Evolutionary conservation across 495 filamentous ascomycete genomes (phyloP).

Genomic region (Aspergillus biplanus): DNA sequence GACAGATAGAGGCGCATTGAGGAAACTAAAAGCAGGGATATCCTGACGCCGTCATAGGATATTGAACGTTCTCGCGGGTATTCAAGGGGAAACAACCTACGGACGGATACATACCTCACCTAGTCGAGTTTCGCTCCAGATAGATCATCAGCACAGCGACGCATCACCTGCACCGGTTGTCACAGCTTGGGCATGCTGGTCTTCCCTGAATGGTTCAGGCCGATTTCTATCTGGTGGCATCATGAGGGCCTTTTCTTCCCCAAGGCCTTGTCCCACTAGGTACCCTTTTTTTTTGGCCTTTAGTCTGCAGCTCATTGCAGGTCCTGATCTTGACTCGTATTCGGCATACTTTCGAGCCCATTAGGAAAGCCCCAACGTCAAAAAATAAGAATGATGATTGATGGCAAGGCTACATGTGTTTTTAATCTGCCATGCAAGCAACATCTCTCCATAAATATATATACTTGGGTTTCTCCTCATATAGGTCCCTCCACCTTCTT

Average conservation of each 20-base stretch:
- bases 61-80: conserved; percentile 18
- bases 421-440: too few relatives aligned
- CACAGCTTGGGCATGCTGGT: conserved; percentile 12
- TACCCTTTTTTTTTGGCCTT: neutral
- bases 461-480: neutral
- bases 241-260: neutral
- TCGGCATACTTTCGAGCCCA: neutral
- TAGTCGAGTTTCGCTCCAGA: conserved; percentile 12
- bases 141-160: conserved; percentile 18
- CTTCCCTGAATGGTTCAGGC: neutral
- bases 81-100: conserved; percentile 15
- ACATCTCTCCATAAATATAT: neutral
- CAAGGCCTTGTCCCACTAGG: neutral
- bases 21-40: conserved; percentile 21
- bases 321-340: neutral
- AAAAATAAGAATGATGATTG: too few relatives aligned
- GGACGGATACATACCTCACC: neutral
- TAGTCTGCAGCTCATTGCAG: neutral
- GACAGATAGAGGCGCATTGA: conserved; percentile 8
- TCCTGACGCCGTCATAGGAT: conserved; percentile 15
- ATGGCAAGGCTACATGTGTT: too few relatives aligned
- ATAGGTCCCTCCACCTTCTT: neutral
- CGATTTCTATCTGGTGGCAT: neutral
- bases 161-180: conserved; percentile 22
- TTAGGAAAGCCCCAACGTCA: too few relatives aligned